Conservation (phyloP, 2,329 filamentous ascomycete genomes). For the Fusarium ramigenum region DNA sequence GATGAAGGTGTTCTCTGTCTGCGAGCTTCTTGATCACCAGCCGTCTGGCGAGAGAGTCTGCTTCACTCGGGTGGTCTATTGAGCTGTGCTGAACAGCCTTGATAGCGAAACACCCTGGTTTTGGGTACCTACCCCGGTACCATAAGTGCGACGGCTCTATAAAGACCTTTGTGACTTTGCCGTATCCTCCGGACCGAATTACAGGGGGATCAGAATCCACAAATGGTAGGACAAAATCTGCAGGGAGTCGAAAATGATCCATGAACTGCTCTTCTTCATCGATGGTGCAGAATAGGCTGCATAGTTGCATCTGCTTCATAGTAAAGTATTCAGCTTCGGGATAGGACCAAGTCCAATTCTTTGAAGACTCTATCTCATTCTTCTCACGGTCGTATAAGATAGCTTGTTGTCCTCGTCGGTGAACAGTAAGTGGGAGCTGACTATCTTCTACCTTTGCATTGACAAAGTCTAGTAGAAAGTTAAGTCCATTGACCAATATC, state of each 20-base stretch:
- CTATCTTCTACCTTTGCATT: background rate
- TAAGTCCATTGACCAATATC: background rate
- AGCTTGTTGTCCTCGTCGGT: background rate
- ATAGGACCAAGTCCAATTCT: background rate
- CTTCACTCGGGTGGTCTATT: background rate
- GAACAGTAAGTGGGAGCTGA: background rate
- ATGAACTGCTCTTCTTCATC: background rate
- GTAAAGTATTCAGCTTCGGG: background rate
- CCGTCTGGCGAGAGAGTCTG: background rate
- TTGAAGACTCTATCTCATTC: background rate
- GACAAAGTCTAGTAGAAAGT: background rate
- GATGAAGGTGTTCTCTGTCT: background rate
- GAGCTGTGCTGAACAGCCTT: background rate
- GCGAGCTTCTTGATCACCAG: background rate
- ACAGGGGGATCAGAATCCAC: background rate
- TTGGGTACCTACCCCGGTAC: background rate
- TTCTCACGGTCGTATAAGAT: background rate
- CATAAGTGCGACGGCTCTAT: background rate
- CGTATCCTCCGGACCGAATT: background rate
- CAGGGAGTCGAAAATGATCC: background rate
- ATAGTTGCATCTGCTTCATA: background rate
- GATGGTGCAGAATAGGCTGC: background rate
- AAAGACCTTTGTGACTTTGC: background rate
- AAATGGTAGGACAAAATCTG: background rate
- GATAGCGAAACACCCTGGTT: background rate